phyloP scores from a whole-genome alignment of 2,329 filamentous ascomycete species.

The Dryadomyces sulphureus region DNA sequence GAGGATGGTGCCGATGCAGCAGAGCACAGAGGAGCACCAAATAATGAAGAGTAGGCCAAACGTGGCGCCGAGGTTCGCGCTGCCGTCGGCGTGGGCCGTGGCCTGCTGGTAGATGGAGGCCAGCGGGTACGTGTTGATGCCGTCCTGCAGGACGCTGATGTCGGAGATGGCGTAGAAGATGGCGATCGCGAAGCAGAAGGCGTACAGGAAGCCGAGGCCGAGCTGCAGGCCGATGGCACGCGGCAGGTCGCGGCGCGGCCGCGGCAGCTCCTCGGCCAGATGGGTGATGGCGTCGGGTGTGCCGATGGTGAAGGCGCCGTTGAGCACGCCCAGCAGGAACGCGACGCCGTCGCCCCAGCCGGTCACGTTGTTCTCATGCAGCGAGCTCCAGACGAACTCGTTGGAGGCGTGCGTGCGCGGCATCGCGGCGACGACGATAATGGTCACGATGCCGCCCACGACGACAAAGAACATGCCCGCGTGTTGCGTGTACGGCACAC shows the following conservation, averaged over 20 bases:
- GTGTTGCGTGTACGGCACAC: constrained; percentile 36
- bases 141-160: constrained; percentile 33
- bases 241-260: constrained; percentile 31
- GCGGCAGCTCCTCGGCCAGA: constrained; percentile 44
- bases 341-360: constrained; percentile 46
- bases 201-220: constrained; percentile 28
- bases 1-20: constrained; percentile 34
- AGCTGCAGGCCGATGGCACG: constrained; percentile 34
- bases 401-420: constrained; percentile 33
- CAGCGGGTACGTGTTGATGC: constrained; percentile 41
- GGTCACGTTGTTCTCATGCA: constrained; percentile 30
- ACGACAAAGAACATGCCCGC: constrained; percentile 40
- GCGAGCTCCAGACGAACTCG: constrained; percentile 37
- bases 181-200: constrained; percentile 35
- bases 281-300: constrained; percentile 50
- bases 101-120: constrained; percentile 48
- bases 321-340: constrained; percentile 50
- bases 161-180: constrained; percentile 41
- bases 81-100: constrained; percentile 27
- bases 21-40: constrained; percentile 33
- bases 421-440: constrained; percentile 38
- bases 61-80: constrained; percentile 26
- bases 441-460: constrained; percentile 34
- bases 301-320: constrained; percentile 49
- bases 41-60: constrained; percentile 16